Conservation (phyloP, 371 early-diverging fungal genomes). For the Hamiltosporidium magnivora region DNA sequence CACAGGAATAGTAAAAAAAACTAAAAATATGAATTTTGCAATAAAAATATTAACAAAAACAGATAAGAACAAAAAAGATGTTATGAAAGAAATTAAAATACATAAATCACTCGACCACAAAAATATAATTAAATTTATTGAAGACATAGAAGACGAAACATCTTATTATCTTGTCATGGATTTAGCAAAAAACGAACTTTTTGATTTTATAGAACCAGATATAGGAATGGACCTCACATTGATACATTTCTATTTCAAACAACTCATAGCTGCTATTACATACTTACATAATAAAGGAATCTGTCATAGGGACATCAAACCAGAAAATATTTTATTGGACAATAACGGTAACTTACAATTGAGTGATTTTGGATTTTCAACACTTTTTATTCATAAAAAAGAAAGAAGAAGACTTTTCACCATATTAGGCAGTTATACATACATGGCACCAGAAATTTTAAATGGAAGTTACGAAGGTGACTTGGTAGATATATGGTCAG, state of each 20-base stretch:
- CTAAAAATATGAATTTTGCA: conserved; percentile 28
- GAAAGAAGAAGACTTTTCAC: conserved; percentile 54
- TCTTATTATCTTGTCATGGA: conserved; percentile 45
- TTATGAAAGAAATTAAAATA: conserved; percentile 43
- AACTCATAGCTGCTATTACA: conserved; percentile 58
- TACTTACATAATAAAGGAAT: conserved; percentile 58
- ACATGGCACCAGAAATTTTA: conserved; percentile 61
- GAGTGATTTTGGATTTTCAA: conserved; percentile 62
- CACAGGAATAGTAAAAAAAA: conserved; percentile 37
- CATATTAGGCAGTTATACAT: conserved; percentile 59
- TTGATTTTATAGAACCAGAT: conserved; percentile 59
- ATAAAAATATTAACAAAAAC: conserved; percentile 43
- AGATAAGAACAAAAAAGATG: conserved; percentile 4
- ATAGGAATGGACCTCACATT: conserved; percentile 62
- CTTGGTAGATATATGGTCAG: conserved; percentile 61
- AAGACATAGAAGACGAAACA: conserved; percentile 11
- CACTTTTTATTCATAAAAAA: conserved; percentile 57
- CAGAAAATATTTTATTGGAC: conserved; percentile 63
- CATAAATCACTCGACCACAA: conserved; percentile 37
- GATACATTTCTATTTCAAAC: conserved; percentile 63
- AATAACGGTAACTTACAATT: conserved; percentile 59
- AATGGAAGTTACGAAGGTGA: conserved; percentile 59
- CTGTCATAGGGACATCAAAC: conserved; percentile 59
- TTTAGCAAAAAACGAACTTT: conserved; percentile 33
- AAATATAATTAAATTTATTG: conserved; percentile 37